Evolutionary conservation across 2,329 filamentous ascomycete species (phyloP).

Genomic region (Clarireedia paspali): DNA sequence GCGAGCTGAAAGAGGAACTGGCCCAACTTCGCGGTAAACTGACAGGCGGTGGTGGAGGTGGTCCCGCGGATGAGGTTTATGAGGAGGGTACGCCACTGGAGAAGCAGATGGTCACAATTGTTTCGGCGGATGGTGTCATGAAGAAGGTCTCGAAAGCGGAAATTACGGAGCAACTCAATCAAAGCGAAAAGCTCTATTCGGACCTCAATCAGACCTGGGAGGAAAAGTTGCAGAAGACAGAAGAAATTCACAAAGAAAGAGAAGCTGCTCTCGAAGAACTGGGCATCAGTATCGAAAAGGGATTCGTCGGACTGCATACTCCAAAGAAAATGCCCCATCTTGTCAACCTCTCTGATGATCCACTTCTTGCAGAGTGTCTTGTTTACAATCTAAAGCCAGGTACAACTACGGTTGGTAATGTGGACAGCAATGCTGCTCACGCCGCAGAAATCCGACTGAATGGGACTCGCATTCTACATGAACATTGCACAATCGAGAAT

Average conservation of each 20-base stretch:
- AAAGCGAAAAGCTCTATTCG: constrained; percentile 91
- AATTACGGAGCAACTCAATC: constrained; percentile 90
- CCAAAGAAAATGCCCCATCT: constrained; percentile 99
- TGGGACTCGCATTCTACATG: constrained; percentile 82
- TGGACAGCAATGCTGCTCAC: constrained; percentile 68
- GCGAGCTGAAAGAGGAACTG: constrained; percentile 93
- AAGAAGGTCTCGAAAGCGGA: constrained; percentile 98
- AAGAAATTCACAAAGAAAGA: constrained; percentile 95
- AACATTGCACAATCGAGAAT: constrained; percentile 94
- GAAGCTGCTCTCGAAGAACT: constrained; percentile 92
- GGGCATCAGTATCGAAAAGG: constrained; percentile 98
- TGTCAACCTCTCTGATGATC: constrained; percentile 94
- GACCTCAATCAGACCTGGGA: constrained; percentile 99
- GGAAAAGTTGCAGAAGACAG: constrained; percentile 88
- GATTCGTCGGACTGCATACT: constrained; percentile 88
- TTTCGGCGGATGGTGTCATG: constrained; percentile 71
- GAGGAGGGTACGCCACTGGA: constrained; percentile 87
- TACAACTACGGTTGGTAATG: constrained; percentile 87
- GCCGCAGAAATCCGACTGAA: constrained; percentile 88
- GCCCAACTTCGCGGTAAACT: constrained; percentile 81
- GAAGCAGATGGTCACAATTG: constrained; percentile 93
- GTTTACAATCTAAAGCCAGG: constrained; percentile 98
- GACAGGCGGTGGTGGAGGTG: constrained; percentile 43
- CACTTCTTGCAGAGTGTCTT: constrained; percentile 86
- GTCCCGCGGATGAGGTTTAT: constrained; percentile 70